Percentiles rank a stretch among this genome's conserved stretches.
phyloP scores from a whole-genome alignment of 2,329 filamentous ascomycete genomes.

The Septoria linicola region DNA sequence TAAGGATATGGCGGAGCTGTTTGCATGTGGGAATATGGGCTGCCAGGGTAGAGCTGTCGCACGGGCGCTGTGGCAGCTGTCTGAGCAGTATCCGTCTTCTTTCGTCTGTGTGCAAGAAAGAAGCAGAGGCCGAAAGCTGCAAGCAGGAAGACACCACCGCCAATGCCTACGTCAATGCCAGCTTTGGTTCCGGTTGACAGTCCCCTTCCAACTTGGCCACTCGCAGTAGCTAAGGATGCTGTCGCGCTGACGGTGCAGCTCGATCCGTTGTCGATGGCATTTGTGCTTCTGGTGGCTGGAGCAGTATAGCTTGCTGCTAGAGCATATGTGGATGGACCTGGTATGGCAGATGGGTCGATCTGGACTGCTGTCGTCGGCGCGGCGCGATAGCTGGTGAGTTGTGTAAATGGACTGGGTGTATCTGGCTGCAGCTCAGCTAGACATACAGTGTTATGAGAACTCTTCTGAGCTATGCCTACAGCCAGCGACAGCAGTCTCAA shows the following conservation, averaged over 20 bases:
- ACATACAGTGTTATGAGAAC: slow-evolving; percentile 10
- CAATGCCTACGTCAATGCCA: slow-evolving; percentile 31
- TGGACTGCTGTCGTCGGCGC: slow-evolving; percentile 23
- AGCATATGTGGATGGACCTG: slow-evolving; percentile 24
- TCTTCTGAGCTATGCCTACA: slow-evolving; percentile 24
- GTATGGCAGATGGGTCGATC: slow-evolving; percentile 21
- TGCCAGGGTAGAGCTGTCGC: slow-evolving; percentile 4
- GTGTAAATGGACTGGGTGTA: slow-evolving; percentile 25
- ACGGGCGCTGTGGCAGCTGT: slow-evolving; percentile 3
- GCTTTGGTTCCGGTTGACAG: slow-evolving; percentile 28
- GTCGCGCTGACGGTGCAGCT: slow-evolving; percentile 4
- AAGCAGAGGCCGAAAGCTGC: slow-evolving; percentile 18
- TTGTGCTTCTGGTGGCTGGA: background rate
- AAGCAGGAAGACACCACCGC: slow-evolving; percentile 24
- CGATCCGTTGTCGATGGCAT: background rate
- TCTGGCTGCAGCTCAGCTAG: slow-evolving; percentile 11
- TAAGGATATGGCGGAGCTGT: slow-evolving; percentile 15
- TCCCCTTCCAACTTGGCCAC: background rate
- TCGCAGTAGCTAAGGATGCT: background rate
- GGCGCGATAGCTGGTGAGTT: slow-evolving; percentile 27
- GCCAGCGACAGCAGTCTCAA: slow-evolving; percentile 26
- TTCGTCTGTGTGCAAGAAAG: slow-evolving; percentile 21
- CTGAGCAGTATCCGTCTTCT: slow-evolving; percentile 10
- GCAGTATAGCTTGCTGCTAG: slow-evolving; percentile 17
- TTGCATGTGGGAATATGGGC: slow-evolving; percentile 18